Evolutionary conservation across 2,329 filamentous ascomycete species (phyloP).

Genomic region (Allantophomopsis lycopodina): DNA sequence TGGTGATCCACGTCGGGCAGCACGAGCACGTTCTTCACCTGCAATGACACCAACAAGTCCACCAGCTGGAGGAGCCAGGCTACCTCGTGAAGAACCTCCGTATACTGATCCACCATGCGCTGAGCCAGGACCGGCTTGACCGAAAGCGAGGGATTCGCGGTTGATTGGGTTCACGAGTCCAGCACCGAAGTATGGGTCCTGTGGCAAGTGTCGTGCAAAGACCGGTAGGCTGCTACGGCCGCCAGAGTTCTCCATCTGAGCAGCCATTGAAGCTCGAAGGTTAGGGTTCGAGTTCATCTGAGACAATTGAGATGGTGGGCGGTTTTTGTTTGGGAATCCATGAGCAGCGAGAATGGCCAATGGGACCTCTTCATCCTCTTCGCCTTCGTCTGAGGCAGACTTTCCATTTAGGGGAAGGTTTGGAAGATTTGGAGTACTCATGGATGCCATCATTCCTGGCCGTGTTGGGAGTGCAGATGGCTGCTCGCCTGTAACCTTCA

Average conservation of each 20-base stretch:
- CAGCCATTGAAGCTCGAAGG: conserved; percentile 35
- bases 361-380: conserved; percentile 80
- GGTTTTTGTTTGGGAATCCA: conserved; percentile 69
- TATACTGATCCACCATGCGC: conserved; percentile 18
- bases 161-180: conserved; percentile 59
- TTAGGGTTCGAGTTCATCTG: conserved; percentile 60
- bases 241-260: conserved; percentile 29
- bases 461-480: conserved; percentile 28
- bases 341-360: conserved; percentile 78
- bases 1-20: conserved; percentile 66
- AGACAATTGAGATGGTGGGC: conserved; percentile 55
- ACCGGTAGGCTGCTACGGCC: conserved; percentile 43
- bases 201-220: conserved; percentile 70
- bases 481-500: conserved; percentile 79
- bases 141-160: conserved; percentile 62
- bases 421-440: conserved; percentile 48
- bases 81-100: background rate
- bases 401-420: conserved; percentile 18
- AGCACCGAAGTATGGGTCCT: conserved; percentile 75
- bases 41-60: conserved; percentile 83
- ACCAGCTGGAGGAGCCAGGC: conserved; percentile 41
- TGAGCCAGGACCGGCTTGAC: conserved; percentile 35
- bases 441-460: conserved; percentile 40
- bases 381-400: conserved; percentile 36
- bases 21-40: conserved; percentile 66